Evolutionary conservation across 345 rosid genomes (phyloP), one percentile per base, ranked within the genome.

Genomic region (Arabis alpina): DNA sequence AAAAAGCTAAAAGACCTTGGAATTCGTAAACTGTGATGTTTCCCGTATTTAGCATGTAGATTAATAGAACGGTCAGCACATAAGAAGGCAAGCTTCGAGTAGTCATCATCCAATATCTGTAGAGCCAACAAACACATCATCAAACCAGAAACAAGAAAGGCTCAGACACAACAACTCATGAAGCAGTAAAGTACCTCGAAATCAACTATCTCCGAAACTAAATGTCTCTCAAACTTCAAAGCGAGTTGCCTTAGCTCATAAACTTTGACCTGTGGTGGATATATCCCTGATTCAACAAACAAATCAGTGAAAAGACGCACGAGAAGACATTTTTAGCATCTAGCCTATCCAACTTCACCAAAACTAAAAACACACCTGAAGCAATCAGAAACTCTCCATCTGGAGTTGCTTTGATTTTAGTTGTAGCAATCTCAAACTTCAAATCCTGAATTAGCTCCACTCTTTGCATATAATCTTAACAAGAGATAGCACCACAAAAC

Each of bases 1-100:
- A 75, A 4, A 19, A 47, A 49, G 28, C 14, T 28, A 57, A 37
- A 3, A 14, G 64, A 94, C 93, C 99, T 89, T 70, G 99, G 99
- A 76, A 92, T 94, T 51, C 96, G 80, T 64, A 91, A 80, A 63
- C 64, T 83, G 76, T 91, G 75, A 74, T 89, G 97, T 54, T 89
- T 94, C 61, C 98, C 98, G 64, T 91, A 88, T 76, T 89, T 94
- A 61, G 99, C 98, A 67, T 89, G 98, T 55, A 94, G 82, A 79
- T 64, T 61, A 72, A 94, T 73, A 72, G 99, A 89, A 15, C 97
- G 97, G 83, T 94, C 98, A 57, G 96, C 83, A 64, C 96, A 89
- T 59, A 91, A 71, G 65, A 94, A 94, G 37, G 98, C 98, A 72
- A 94, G 93, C 84, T 94, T 94, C 27, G 98, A 91, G 72, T 81